A percentile compares a stretch with the other conserved stretches of the same genome.
Conservation (phyloP, 2,329 filamentous ascomycete genomes). For the Podosphaera fusca region DNA sequence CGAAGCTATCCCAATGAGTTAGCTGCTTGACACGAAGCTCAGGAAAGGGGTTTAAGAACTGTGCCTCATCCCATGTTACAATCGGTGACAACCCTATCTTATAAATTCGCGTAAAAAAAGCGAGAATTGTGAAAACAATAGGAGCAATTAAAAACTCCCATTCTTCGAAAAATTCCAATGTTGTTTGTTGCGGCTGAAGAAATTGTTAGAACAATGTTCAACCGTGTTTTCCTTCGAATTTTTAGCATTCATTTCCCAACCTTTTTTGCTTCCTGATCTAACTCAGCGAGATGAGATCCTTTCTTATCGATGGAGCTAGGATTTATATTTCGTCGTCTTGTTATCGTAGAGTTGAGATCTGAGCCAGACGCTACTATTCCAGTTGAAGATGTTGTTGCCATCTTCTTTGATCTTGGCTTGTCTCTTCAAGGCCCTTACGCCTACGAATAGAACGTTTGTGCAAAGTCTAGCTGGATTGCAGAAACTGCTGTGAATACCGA, state of each 20-base stretch:
- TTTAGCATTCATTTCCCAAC: slow-evolving; percentile 23
- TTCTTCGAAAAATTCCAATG: slow-evolving; percentile 38
- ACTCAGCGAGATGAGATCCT: slow-evolving; percentile 18
- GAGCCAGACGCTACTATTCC: slow-evolving; percentile 33
- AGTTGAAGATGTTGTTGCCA: neutral
- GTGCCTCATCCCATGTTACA: slow-evolving; percentile 56
- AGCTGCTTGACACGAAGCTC: slow-evolving; percentile 14
- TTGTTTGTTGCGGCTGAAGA: slow-evolving; percentile 24
- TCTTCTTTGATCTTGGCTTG: neutral
- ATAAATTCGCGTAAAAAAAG: slow-evolving; percentile 43
- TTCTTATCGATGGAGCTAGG: slow-evolving; percentile 18
- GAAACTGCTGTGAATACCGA: too few relatives aligned
- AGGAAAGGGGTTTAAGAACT: slow-evolving; percentile 26
- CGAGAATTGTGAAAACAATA: slow-evolving; percentile 34
- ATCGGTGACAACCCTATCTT: slow-evolving; percentile 51
- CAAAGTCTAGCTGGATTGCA: too few relatives aligned
- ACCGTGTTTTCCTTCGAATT: neutral
- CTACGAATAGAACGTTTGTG: too few relatives aligned
- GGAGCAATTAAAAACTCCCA: slow-evolving; percentile 40
- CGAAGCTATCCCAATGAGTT: slow-evolving; percentile 34
- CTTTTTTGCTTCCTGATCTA: slow-evolving; percentile 36
- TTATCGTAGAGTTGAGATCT: slow-evolving; percentile 28
- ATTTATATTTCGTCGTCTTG: slow-evolving; percentile 31
- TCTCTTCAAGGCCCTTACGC: too few relatives aligned
- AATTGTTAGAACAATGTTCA: slow-evolving; percentile 9